A percentile compares a stretch with the other conserved stretches of the same genome.
These are phyloP conservation scores for Apiotrichum montevideense DNA, from an alignment of 1,284 basidiomycete genomes.

Conservation along the genomic window DNA sequence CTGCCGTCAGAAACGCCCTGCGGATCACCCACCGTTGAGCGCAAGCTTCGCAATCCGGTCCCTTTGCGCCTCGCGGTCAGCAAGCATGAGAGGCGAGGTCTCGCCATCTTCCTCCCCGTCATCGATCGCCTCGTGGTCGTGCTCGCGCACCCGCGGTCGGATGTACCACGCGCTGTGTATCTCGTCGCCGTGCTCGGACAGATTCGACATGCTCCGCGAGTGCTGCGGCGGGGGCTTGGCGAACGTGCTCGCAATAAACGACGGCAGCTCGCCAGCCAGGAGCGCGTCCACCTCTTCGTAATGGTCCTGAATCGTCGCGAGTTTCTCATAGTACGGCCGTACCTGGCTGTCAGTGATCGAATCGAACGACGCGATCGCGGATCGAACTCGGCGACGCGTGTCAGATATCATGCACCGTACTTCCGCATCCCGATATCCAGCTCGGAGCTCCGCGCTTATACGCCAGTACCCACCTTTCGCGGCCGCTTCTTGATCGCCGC, in stretches of 20 bases:
- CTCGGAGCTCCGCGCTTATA: neutral
- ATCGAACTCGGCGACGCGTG: neutral
- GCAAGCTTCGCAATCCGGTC: slow-evolving; percentile 37
- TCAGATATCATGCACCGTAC: neutral
- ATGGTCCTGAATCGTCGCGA: slow-evolving; percentile 33
- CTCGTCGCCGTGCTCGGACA: slow-evolving; percentile 1
- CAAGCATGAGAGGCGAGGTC: slow-evolving; percentile 23
- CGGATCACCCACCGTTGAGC: slow-evolving; percentile 32
- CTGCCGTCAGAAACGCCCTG: slow-evolving; percentile 17
- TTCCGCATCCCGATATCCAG: no score
- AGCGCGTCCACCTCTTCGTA: slow-evolving; percentile 45
- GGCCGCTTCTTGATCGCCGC: slow-evolving; percentile 20
- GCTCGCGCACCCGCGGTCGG: slow-evolving; percentile 2
- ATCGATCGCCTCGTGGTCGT: neutral
- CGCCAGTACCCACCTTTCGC: slow-evolving; percentile 29
- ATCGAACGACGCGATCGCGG: no score
- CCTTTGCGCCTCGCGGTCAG: slow-evolving; percentile 28
- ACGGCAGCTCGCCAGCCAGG: slow-evolving; percentile 40
- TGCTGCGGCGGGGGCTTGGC: neutral
- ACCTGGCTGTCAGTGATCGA: slow-evolving; percentile 21
- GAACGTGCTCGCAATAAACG: slow-evolving; percentile 40
- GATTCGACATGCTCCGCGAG: neutral
- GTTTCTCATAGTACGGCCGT: slow-evolving; percentile 37
- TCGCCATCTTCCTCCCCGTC: slow-evolving; percentile 15
- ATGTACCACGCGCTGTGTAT: slow-evolving; percentile 21